Evolutionary conservation across 2,329 filamentous ascomycete genomes (phyloP).

Genomic region (Karstenula rhodostoma): DNA sequence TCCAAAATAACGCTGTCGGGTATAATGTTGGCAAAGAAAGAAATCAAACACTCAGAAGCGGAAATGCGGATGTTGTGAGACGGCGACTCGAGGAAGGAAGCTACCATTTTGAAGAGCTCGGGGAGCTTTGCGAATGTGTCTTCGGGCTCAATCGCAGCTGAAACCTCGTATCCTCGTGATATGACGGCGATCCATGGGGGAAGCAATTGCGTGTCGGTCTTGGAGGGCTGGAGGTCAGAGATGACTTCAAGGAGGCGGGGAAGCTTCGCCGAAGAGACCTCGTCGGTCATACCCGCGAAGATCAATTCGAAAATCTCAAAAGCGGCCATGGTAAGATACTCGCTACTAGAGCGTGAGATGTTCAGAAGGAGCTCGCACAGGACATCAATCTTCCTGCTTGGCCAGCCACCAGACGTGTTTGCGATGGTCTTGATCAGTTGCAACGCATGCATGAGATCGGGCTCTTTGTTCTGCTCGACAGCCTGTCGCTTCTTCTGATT

Average conservation of each 20-base stretch:
- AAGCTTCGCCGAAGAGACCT: constrained; percentile 87
- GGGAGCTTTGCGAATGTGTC: constrained; percentile 93
- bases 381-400: constrained; percentile 91
- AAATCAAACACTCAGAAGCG: constrained; percentile 92
- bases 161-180: constrained; percentile 92
- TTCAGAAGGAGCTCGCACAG: constrained; percentile 88
- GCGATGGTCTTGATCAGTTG: constrained; percentile 93
- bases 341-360: constrained; percentile 89
- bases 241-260: constrained; percentile 91
- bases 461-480: constrained; percentile 71
- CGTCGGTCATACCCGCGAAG: constrained; percentile 88
- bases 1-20: constrained; percentile 84
- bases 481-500: constrained; percentile 62
- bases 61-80: constrained; percentile 95
- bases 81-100: constrained; percentile 82
- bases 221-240: constrained; percentile 85
- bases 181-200: constrained; percentile 97
- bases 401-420: constrained; percentile 89
- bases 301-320: constrained; percentile 99
- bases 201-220: constrained; percentile 92
- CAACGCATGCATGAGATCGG: constrained; percentile 86
- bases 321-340: constrained; percentile 94
- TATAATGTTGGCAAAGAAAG: constrained; percentile 89
- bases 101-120: constrained; percentile 80
- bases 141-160: constrained; percentile 84